Percentiles rank a stretch among this genome's conserved stretches.
Evolutionary conservation across 768 basidiomycete species (phyloP).

Genomic region (Boletus sp.): DNA sequence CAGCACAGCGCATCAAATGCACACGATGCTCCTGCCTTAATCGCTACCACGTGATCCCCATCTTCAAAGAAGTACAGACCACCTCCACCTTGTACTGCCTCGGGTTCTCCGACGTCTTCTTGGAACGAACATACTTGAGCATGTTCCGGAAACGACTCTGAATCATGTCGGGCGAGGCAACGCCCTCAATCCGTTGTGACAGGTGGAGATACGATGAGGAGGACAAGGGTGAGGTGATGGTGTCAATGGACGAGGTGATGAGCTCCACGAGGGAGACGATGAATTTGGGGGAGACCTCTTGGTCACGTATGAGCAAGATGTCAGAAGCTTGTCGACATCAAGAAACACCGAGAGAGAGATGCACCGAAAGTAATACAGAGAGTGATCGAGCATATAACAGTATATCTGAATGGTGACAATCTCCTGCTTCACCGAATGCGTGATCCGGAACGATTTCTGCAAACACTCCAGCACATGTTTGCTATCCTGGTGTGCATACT

Average conservation of each 20-base stretch:
- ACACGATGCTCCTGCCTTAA: too few species aligned
- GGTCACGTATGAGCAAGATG: background rate
- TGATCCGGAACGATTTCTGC: constrained; percentile 48
- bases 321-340: too few species aligned
- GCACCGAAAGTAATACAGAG: constrained; percentile 78
- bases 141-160: constrained; percentile 98
- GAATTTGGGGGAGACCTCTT: constrained; percentile 89
- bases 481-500: constrained; percentile 28
- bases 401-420: constrained; percentile 96
- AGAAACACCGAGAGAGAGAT: too few species aligned
- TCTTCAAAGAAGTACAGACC: constrained; percentile 84
- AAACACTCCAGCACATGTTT: constrained; percentile 98
- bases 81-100: constrained; percentile 84
- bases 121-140: constrained; percentile 72
- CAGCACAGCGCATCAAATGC: too few species aligned
- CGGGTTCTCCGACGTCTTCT: constrained; percentile 48
- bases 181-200: too few species aligned
- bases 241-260: constrained; percentile 92
- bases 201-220: too few species aligned
- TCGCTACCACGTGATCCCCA: constrained; percentile 68
- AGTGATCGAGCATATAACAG: constrained; percentile 96
- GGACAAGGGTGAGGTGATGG: constrained; percentile 75
- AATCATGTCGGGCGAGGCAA: too few species aligned
- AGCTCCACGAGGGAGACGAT: constrained; percentile 95
- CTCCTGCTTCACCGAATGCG: constrained; percentile 74